Evolutionary conservation across 176 grass and related monocot genomes (phyloP).

Genomic region (Typha latifolia): DNA sequence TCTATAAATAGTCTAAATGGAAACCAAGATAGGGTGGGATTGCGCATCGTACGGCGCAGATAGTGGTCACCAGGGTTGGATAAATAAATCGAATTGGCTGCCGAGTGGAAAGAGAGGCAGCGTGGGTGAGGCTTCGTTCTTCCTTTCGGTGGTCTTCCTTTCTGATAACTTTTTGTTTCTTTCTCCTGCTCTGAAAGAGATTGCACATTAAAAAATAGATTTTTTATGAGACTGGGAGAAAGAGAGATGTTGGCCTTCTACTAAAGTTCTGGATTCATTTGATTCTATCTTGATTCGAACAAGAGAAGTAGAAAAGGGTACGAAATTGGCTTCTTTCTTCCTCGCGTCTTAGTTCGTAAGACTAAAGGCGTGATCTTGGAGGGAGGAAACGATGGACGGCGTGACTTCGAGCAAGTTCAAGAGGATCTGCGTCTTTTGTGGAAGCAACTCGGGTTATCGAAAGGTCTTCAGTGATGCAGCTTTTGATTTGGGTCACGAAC

Average conservation of each 20-base stretch:
- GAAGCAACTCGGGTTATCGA: slow-evolving; percentile 83
- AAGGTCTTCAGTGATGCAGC: slow-evolving; percentile 73
- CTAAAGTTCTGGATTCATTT: background rate
- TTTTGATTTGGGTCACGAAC: slow-evolving; percentile 69
- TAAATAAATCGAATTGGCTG: slow-evolving; percentile 4
- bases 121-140: slow-evolving; percentile 7
- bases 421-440: slow-evolving; percentile 96
- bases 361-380: slow-evolving; percentile 18
- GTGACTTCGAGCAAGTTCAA: slow-evolving; percentile 43
- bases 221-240: background rate
- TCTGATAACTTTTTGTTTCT: slow-evolving; percentile 3
- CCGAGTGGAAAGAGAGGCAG: background rate
- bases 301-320: background rate
- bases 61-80: slow-evolving; percentile 2
- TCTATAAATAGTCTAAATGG: too few relatives aligned
- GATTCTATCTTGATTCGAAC: background rate
- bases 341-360: slow-evolving; percentile 1
- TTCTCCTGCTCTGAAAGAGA: slow-evolving; percentile 6
- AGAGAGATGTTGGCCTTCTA: background rate
- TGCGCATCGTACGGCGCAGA: slow-evolving; percentile 10
- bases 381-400: slow-evolving; percentile 26
- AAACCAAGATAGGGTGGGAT: too few relatives aligned
- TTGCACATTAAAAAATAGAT: slow-evolving; percentile 13
- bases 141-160: slow-evolving; percentile 1
- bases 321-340: slow-evolving; percentile 2